Conservation (phyloP, 805 yeast genomes). For the Hanseniaspora lindneri region DNA sequence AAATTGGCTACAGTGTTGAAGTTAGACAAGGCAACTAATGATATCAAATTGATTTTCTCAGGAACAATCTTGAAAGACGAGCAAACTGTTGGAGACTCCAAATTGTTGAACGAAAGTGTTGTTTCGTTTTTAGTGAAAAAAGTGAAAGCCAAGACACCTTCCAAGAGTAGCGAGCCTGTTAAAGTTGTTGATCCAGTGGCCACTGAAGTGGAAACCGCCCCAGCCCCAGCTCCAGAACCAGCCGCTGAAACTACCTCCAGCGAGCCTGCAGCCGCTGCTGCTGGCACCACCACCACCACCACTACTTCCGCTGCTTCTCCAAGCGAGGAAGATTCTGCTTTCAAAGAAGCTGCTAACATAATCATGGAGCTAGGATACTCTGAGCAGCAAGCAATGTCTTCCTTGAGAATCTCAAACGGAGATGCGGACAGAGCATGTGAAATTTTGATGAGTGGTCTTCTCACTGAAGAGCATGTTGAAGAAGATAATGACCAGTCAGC, state of each 20-base stretch:
- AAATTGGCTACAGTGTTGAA: constrained; percentile 49
- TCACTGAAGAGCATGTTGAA: constrained; percentile 22
- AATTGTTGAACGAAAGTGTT: constrained; percentile 73
- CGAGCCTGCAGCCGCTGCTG: constrained; percentile 21
- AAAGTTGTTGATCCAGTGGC: constrained; percentile 23
- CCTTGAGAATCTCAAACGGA: constrained; percentile 88
- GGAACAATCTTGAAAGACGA: constrained; percentile 83
- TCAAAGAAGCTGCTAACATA: constrained; percentile 55
- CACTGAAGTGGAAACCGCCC: too few species aligned
- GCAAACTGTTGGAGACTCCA: constrained; percentile 56
- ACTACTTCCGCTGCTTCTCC: constrained; percentile 20
- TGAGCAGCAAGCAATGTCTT: constrained; percentile 74
- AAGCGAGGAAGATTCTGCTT: constrained; percentile 21
- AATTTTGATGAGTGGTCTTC: constrained; percentile 73
- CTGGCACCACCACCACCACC: too few species aligned
- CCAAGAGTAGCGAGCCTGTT: constrained; percentile 23
- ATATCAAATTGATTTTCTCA: constrained; percentile 82
- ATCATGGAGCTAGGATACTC: constrained; percentile 96
- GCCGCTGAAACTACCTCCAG: constrained; percentile 20
- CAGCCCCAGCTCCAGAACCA: constrained; percentile 19
- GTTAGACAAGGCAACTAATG: constrained; percentile 27
- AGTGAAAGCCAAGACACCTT: constrained; percentile 18
- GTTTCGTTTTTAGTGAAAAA: constrained; percentile 72
- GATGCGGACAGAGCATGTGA: constrained; percentile 98
- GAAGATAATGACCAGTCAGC: constrained; percentile 20